Conservation (phyloP, 257 asterid genomes). For the Nyctanthes arbortristis region DNA sequence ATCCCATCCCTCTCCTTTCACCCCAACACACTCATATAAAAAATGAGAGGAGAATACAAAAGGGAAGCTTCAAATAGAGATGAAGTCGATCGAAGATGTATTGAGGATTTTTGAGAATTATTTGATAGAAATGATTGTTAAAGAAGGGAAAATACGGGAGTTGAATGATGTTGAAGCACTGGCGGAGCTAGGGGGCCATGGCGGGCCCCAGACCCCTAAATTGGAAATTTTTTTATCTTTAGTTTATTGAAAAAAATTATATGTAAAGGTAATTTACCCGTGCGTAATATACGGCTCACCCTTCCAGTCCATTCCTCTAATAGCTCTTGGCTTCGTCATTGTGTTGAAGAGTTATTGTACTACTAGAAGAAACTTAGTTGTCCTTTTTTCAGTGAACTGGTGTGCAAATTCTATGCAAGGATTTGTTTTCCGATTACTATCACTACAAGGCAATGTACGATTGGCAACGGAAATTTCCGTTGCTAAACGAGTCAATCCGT, state of each 20-base stretch:
- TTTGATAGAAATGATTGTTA: conserved; percentile 65
- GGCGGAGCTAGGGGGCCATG: too few species aligned
- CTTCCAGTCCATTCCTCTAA: too few species aligned
- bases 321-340: too few species aligned
- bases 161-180: too few species aligned
- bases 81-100: conserved; percentile 60
- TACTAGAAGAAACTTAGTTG: conserved; percentile 59
- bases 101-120: conserved; percentile 73
- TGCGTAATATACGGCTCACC: too few species aligned
- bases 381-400: conserved; percentile 65
- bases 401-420: conserved; percentile 68
- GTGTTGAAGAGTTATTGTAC: conserved; percentile 70
- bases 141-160: conserved; percentile 61
- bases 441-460: too few species aligned
- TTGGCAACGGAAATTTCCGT: too few species aligned
- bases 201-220: too few species aligned
- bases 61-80: background rate
- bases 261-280: too few species aligned
- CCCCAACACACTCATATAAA: conserved; percentile 55
- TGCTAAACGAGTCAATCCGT: too few species aligned
- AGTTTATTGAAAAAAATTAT: too few species aligned
- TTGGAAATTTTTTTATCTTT: too few species aligned
- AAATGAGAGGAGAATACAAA: background rate
- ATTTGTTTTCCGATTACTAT: conserved; percentile 37
- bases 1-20: conserved; percentile 67